phyloP scores from a whole-genome alignment of 441 rosid species.

The Erysimum cheiri region DNA sequence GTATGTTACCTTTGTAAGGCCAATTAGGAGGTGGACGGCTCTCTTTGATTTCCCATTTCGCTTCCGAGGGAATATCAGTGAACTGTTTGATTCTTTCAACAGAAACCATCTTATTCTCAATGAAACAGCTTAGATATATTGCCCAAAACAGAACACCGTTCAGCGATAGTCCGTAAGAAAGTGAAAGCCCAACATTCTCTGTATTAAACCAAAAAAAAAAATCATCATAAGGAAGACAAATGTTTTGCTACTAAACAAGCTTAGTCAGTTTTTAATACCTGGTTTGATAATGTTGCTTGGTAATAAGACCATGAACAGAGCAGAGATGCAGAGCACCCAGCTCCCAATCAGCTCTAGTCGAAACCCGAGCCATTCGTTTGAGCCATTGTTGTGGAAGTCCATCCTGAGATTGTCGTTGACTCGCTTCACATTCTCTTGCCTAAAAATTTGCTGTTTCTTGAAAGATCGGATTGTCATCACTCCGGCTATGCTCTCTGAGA shows the following conservation, averaged over 20 bases:
- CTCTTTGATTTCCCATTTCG: conserved; percentile 73
- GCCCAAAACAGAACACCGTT: conserved; percentile 83
- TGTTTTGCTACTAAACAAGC: conserved; percentile 2
- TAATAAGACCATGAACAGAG: conserved; percentile 80
- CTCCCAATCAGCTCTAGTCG: conserved; percentile 92
- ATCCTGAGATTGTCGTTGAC: conserved; percentile 75
- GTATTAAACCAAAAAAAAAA: conserved; percentile 21
- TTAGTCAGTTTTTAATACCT: conserved; percentile 52
- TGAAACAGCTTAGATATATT: conserved; percentile 79
- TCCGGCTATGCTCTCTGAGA: conserved; percentile 93
- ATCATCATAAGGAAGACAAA: conserved; percentile 2
- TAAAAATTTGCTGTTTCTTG: conserved; percentile 58
- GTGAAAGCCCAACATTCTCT: conserved; percentile 92
- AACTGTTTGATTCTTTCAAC: conserved; percentile 93
- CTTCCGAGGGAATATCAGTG: conserved; percentile 77
- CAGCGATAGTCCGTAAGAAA: conserved; percentile 89
- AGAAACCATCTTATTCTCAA: conserved; percentile 92
- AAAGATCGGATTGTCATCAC: conserved; percentile 87
- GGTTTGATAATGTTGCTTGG: conserved; percentile 86
- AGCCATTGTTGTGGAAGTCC: conserved; percentile 90
- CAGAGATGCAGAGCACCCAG: conserved; percentile 75
- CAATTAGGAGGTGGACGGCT: conserved; percentile 73
- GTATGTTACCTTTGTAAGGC: conserved; percentile 78
- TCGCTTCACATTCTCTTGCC: conserved; percentile 70
- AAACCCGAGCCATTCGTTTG: conserved; percentile 93